Percentiles rank a stretch among this genome's conserved stretches.
These are phyloP conservation scores for Pelomyxa schiedti DNA, from an alignment of 78 protist genomes.

Conservation along the genomic window DNA sequence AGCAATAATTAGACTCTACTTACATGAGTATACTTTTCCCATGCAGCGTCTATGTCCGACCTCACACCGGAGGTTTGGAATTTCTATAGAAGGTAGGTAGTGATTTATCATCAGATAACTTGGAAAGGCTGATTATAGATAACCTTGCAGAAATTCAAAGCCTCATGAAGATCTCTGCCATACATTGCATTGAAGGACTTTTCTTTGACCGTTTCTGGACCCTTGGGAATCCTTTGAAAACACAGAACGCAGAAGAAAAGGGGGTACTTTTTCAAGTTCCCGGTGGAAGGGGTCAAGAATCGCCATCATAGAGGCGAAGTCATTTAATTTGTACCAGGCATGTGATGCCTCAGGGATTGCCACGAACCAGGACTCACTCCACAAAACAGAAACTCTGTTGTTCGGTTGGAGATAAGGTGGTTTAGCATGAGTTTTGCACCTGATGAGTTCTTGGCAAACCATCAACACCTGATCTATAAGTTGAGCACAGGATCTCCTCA, in stretches of 20 bases:
- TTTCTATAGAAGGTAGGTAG: no score
- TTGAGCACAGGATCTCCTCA: conserved; percentile 44
- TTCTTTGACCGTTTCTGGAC: conserved; percentile 88
- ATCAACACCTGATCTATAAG: conserved; percentile 78
- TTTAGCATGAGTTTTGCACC: no score
- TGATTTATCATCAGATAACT: conserved; percentile 67
- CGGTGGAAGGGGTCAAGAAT: conserved; percentile 80
- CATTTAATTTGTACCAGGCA: conserved; percentile 72
- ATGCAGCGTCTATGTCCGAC: conserved; percentile 49
- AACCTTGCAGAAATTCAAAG: conserved; percentile 60
- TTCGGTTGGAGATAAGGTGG: no score
- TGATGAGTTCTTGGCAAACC: conserved; percentile 85
- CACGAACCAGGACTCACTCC: conserved; percentile 97
- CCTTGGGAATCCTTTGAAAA: no score
- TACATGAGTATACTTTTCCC: conserved; percentile 23
- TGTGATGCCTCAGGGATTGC: conserved; percentile 92
- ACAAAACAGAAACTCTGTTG: conserved; percentile 93
- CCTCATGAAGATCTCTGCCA: no score
- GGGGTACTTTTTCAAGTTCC: conserved; percentile 48
- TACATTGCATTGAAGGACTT: no score
- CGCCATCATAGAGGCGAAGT: conserved; percentile 77
- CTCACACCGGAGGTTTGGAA: no score
- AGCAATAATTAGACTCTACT: conserved; percentile 52
- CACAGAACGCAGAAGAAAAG: not conserved
- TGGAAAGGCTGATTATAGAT: conserved; percentile 73